Evolutionary conservation across 2,329 filamentous ascomycete species (phyloP), one percentile per base, ranked within the genome.

Genomic region (Botrytis elliptica): DNA sequence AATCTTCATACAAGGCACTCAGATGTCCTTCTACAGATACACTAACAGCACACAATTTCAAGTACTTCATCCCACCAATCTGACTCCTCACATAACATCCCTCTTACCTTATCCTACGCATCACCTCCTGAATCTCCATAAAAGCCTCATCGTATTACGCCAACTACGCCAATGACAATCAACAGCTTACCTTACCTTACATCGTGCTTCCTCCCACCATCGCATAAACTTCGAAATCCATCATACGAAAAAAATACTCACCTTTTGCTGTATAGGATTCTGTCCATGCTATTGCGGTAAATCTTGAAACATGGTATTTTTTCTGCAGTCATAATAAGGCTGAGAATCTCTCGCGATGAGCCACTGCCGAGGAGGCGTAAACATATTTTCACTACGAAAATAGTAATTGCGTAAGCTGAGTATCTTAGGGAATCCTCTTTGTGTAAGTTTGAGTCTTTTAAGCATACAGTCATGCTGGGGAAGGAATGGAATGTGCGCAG

Each of bases 201-300:
- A 12, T 55, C 49, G 52, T 29, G n/a, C 14, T 29, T 55, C 52
- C 52, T 55, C 16, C 49, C 52, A 22, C 29, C 46, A 25, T 52
- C 25, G 7, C 4, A 18, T 16, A 7, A 55, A 7, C 7, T 18
- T 29, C 52, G 12, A 55, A n/a, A 55, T 16, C 5, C 18, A 1
- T 5, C 7, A 16, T 8, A 55, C n/a, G 14, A 29, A 55, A n/a
- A 25, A 16, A 29, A 0, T 14, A 16, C 5, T 16, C 52, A 18
- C 5, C n/a, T 29, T 8, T 29, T 7, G 3, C 52, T 3, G 29
- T 14, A 55, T 16, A 8, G n/a, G 14, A 29, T 55, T n/a, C 5
- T 14, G 3, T 55, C 0, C 3, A 55, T 3, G 8, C 25, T 3
- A n/a, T 16, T 16, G 12, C 6, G 5, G 3, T 29, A 16, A 8